Evolutionary conservation across 345 rosid genomes (phyloP), one percentile per base, ranked within the genome.

Genomic region (Sisymbrium altissimum): DNA sequence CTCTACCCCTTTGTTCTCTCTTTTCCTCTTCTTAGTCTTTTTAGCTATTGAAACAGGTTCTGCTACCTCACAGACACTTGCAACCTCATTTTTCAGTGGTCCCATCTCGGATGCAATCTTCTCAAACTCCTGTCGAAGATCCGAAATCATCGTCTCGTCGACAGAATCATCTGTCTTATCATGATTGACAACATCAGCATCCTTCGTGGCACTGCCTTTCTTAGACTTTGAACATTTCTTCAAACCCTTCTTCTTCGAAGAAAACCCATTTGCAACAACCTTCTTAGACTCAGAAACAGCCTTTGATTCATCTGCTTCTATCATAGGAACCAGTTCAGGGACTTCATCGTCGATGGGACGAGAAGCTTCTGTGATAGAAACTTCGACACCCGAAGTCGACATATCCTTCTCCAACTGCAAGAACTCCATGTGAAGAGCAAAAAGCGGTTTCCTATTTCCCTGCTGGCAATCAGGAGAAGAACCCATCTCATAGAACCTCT

Each of bases 61-160:
- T 29, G 78, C 83, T 43, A 65, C 86, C 58, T 71, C 77, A 39
- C 87, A 83, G 39, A 78, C 79, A 79, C 78, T 88, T 30, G 77
- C 80, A 33, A 81, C 83, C 53, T 75, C 76, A 25, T 56, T 52
- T 43, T 66, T 79, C 64, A 85, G 33, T 13, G 79, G 64, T 45
- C 84, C 88, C 73, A 76, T 86, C 78, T 87, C 97, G 2, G 85
- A 83, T 13, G 99, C 97, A 62, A 89, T 89, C 74, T 84, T 90
- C 82, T 95, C 97, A 83, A 95, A 92, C 86, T 95, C 91, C 83
- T 71, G 72, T 50, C 89, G 92, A 57, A 95, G 97, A 82, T 92
- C 91, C 2, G 92, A 85, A 68, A 89, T 88, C 72, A 83, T 85
- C 36, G 88, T 68, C 72, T 88, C 89, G 58, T 84, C 80, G 6